Percentiles rank a stretch among this genome's conserved stretches.
Conservation (phyloP, 139 green algal genomes). For the Coelastrella sp. region DNA sequence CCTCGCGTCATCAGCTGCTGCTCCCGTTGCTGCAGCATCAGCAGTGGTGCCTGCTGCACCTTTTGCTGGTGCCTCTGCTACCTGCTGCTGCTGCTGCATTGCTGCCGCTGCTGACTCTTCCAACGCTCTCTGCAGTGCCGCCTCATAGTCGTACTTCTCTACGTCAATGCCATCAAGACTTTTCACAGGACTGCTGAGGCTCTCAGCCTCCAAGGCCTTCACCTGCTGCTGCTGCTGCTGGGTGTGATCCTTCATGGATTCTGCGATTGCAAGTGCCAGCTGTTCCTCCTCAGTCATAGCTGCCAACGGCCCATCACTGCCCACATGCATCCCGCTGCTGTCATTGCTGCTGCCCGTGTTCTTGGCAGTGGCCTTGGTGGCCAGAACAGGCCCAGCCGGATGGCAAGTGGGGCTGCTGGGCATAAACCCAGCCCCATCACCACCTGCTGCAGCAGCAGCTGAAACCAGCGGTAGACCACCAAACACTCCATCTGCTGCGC, state of each 20-base stretch:
- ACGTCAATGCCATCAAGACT: not conserved
- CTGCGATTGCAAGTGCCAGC: conserved; percentile 24
- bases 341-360: not conserved
- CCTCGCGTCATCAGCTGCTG: not conserved
- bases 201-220: not conserved
- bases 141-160: conserved; percentile 24
- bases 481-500: not conserved
- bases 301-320: not conserved
- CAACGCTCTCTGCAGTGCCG: not conserved
- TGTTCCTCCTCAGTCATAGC: conserved; percentile 41
- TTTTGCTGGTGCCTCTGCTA: not conserved
- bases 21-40: conserved; percentile 4
- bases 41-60: not conserved
- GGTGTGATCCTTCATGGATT: conserved; percentile 26
- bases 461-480: not conserved
- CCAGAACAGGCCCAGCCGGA: not conserved
- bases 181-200: not conserved
- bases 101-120: conserved; percentile 34
- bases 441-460: conserved; percentile 1
- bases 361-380: not conserved
- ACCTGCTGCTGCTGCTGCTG: not conserved
- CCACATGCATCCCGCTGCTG: conserved; percentile 4
- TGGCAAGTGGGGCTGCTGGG: not conserved
- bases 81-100: not conserved
- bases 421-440: not conserved